These are phyloP conservation scores for Puccinia triticina DNA, from an alignment of 1,284 basidiomycete genomes.

Conservation along the genomic window DNA sequence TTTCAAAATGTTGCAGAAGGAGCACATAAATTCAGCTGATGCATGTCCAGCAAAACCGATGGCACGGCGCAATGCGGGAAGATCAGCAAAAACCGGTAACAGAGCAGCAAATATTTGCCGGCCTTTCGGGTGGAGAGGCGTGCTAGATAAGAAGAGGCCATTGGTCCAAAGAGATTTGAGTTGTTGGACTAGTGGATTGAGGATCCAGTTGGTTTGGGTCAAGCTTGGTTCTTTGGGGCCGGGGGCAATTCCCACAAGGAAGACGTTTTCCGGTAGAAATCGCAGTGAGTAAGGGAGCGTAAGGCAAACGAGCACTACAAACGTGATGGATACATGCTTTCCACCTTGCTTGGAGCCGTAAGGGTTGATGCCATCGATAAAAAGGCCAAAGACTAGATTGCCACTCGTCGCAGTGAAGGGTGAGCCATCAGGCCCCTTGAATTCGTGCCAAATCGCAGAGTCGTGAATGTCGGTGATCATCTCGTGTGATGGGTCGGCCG, in stretches of 20 bases:
- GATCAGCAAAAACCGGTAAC: constrained; percentile 29
- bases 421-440: background rate
- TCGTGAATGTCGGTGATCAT: constrained; percentile 20
- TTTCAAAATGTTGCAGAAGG: constrained; percentile 33
- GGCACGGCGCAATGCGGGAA: constrained; percentile 50
- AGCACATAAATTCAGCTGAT: constrained; percentile 37
- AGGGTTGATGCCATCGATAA: constrained; percentile 38
- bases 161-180: constrained; percentile 58
- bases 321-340: constrained; percentile 32
- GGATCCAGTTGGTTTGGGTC: constrained; percentile 58
- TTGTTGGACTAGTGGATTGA: constrained; percentile 58
- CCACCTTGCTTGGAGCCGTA: constrained; percentile 15
- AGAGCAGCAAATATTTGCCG: constrained; percentile 16
- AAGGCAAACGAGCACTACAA: constrained; percentile 21
- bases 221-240: constrained; percentile 53
- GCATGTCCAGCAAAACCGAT: constrained; percentile 40
- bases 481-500: background rate
- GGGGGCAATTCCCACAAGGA: constrained; percentile 61
- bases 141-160: constrained; percentile 55
- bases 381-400: constrained; percentile 36
- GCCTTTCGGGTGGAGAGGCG: constrained; percentile 5
- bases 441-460: constrained; percentile 13
- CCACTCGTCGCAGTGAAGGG: constrained; percentile 3
- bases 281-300: constrained; percentile 58
- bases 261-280: constrained; percentile 61